Conservation (phyloP, 2,329 filamentous ascomycete genomes). For the Phyllosticta paracitricarpa region DNA sequence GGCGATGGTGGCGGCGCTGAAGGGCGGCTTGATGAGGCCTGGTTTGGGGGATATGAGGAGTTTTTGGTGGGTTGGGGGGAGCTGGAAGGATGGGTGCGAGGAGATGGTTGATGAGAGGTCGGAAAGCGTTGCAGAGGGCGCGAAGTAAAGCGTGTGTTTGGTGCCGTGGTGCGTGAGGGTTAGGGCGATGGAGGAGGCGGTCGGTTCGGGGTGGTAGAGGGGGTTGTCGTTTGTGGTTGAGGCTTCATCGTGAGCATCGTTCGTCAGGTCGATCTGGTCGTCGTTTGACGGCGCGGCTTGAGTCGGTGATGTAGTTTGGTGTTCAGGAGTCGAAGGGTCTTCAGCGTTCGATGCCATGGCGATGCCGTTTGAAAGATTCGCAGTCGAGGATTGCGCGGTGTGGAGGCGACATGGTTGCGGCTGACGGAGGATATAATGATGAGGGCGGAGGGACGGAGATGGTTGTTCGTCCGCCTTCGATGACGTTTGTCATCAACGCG, state of each 20-base stretch:
- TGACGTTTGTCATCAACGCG: constrained; percentile 5
- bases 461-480: not conserved
- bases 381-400: not conserved
- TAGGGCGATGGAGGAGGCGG: constrained; percentile 21
- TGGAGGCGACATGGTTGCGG: not conserved
- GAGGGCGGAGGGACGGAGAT: not conserved
- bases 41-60: constrained; percentile 54
- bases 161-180: constrained; percentile 47
- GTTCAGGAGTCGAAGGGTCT: not conserved
- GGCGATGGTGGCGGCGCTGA: constrained; percentile 44
- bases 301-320: not conserved
- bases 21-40: constrained; percentile 54
- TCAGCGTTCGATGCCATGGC: constrained; percentile 7
- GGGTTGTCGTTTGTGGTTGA: not conserved
- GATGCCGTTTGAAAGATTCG: not conserved
- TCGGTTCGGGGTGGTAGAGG: not conserved
- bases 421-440: not conserved
- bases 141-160: constrained; percentile 38
- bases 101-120: constrained; percentile 53
- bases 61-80: constrained; percentile 58
- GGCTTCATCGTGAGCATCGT: not conserved
- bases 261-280: not conserved
- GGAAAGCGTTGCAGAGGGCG: constrained; percentile 41
- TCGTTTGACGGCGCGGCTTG: not conserved
- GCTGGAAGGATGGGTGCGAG: constrained; percentile 37